Evolutionary conservation across 345 rosid species (phyloP), one percentile per base, ranked within the genome.

Genomic region (Aquilaria yunnanensis): DNA sequence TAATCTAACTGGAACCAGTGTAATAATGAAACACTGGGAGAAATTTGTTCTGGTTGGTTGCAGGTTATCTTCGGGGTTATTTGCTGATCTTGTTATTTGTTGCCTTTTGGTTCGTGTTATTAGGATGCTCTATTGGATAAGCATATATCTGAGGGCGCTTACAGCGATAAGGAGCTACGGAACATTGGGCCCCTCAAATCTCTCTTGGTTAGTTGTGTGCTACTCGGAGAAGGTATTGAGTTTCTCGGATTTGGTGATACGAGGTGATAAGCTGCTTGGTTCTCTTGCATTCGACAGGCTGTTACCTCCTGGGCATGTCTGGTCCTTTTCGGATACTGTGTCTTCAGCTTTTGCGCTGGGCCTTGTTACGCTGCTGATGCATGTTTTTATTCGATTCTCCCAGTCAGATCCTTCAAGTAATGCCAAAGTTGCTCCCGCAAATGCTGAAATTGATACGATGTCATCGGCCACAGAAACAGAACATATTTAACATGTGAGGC

Each of bases 381-480:
- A 90, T 53, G 69, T 87, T 69, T 65, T 90, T 72, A 82, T 94
- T 54, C 85, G 76, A 41, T 90, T 84, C 57, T 82, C 99, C 5
- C 89, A 90, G 77, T 78, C 99, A 2, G 97, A 85, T 68, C 92
- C 83, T 11, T 94, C 99, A 9, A 83, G 92, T 12, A 89, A 87
- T 1, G 80, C 92, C 37, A 83, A 80, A 75, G 81, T 85, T n/a
- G 81, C 79, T 16, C 95, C 90, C 23, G 73, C 84, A 13, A 86
- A 83, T 23, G 23, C 23, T 23, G 23, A 23, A 23, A 23, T 23
- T 23, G 23, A 23, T 23, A 23, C 23, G 23, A 23, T 23, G 23
- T 23, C 23, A 23, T 23, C 23, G 23, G 23, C 23, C 23, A 23
- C 23, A 0, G 23, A 23, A 23, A 23, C 23, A 23, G 23, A 23